Evolutionary conservation across 805 yeast species (phyloP).

Genomic region (Lachancea cidri): DNA sequence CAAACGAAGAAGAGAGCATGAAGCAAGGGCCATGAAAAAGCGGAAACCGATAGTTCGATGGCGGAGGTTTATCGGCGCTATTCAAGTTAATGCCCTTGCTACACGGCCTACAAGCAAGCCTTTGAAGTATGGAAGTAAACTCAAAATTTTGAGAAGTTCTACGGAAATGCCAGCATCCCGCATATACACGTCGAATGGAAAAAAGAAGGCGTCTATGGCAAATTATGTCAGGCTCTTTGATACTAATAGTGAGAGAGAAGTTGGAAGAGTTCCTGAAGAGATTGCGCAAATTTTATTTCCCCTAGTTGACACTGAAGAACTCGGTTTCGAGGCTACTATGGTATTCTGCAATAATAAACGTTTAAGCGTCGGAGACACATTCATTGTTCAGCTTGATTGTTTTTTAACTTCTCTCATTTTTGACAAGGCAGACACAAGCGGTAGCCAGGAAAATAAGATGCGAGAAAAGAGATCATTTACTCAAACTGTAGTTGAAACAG

Average conservation of each 20-base stretch:
- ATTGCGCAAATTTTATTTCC: conserved; percentile 64
- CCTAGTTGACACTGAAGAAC: conserved; percentile 46
- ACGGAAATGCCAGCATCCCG: conserved; percentile 26
- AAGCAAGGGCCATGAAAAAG: conserved; percentile 8
- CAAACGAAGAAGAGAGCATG: conserved; percentile 4
- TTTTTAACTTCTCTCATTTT: conserved; percentile 41
- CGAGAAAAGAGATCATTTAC: conserved; percentile 9
- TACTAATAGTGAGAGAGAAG: conserved; percentile 41
- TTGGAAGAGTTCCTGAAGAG: conserved; percentile 73
- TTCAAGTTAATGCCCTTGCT: conserved; percentile 64
- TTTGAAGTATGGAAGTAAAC: conserved; percentile 38
- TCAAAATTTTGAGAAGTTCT: conserved; percentile 35
- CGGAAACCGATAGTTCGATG: conserved; percentile 22
- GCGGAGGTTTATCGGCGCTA: conserved; percentile 52
- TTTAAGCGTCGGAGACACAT: conserved; percentile 70
- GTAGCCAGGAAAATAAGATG: conserved; percentile 6
- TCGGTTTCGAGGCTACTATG: conserved; percentile 52
- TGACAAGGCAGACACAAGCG: conserved; percentile 14
- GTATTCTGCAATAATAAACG: conserved; percentile 50
- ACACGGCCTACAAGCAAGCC: conserved; percentile 56
- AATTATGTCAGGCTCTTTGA: conserved; percentile 33
- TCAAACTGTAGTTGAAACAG: conserved; percentile 40
- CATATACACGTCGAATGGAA: conserved; percentile 21
- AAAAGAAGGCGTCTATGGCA: conserved; percentile 23
- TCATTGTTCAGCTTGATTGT: conserved; percentile 65